Base-by-base conservation (phyloP, 2,329 filamentous ascomycete genomes). In the Juglanconis juglandina region DNA sequence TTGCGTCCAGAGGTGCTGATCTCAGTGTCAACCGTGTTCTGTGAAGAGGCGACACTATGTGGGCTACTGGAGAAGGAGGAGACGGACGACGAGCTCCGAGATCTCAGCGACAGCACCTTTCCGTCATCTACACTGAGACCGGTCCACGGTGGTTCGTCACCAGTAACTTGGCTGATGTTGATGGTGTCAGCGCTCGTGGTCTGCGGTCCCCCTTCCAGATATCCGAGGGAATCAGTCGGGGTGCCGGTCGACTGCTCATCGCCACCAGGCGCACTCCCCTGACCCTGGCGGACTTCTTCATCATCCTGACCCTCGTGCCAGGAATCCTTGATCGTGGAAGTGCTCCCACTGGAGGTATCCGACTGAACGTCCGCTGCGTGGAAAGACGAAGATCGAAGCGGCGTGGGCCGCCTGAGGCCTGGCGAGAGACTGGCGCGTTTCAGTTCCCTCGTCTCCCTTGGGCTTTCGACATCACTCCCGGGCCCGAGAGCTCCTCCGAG, bases 151-250 rank as follows among this genome's bases (percentile, higher is more conserved):
- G 39, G 39, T 42, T 42, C 39, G 10, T 14, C 39, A 42, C 39
- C 39, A 32, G 74, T 66, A 1, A 72, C 70, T 24, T 68, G 69
- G 37, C 68, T 69, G 55, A 74, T 72, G 34, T 64, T 66, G 54
- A 74, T 72, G 34, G 64, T 66, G 53, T 76, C 75, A 0, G 70
- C 63, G 0, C 72, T 75, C 5, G 73, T 57, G 63, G 79, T 76
- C 51, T 84, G 80, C 61, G 85, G 85, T 62, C 85, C 85, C 53
- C 79, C 77, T 68, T 87, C 84, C 61, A 87, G 77, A 68, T 84
- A 86, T 66, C 80, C 80, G 46, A 87, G 73, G 30, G 74, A 75
- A 41, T 33, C 50, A 8, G 50, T 10, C 10, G 39, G 52, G 3
- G 35, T 30, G 59, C 76, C 71, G 7, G 73, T 11, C 4, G 39